Conservation (phyloP, 306 rosid genomes). For the Pyrus communis region DNA sequence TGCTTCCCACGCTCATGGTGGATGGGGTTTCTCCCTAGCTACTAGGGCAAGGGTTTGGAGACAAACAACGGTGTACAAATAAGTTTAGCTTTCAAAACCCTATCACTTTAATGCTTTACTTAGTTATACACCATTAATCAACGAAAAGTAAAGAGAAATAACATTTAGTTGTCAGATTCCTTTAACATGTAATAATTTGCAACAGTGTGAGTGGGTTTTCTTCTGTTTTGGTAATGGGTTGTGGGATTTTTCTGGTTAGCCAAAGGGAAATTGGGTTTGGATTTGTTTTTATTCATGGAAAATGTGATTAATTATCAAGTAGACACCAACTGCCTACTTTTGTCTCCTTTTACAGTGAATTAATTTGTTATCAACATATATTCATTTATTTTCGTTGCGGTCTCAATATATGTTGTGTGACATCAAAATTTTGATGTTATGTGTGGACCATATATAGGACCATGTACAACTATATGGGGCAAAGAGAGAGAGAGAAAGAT, state of each 20-base stretch:
- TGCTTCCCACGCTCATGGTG: background rate
- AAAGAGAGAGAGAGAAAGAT: background rate
- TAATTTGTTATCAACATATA: background rate
- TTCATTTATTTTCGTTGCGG: background rate
- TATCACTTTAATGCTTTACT: background rate
- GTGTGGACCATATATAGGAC: constrained; percentile 22
- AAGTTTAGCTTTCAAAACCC: background rate
- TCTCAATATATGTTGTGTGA: background rate
- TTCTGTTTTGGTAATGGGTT: background rate
- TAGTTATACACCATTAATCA: background rate
- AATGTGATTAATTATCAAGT: background rate
- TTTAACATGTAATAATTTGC: background rate
- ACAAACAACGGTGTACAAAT: too few relatives aligned
- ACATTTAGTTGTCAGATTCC: background rate
- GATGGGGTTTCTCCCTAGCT: background rate
- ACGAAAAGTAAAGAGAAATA: background rate
- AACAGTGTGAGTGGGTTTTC: background rate
- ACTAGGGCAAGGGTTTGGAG: background rate
- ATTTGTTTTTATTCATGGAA: background rate
- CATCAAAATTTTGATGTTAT: background rate
- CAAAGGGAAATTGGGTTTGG: background rate
- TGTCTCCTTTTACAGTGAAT: background rate
- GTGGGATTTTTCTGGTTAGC: background rate
- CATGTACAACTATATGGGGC: constrained; percentile 6
- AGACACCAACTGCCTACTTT: background rate